Evolutionary conservation across 805 yeast genomes (phyloP).

Genomic region (Groenewaldozyma tartarivorans): DNA sequence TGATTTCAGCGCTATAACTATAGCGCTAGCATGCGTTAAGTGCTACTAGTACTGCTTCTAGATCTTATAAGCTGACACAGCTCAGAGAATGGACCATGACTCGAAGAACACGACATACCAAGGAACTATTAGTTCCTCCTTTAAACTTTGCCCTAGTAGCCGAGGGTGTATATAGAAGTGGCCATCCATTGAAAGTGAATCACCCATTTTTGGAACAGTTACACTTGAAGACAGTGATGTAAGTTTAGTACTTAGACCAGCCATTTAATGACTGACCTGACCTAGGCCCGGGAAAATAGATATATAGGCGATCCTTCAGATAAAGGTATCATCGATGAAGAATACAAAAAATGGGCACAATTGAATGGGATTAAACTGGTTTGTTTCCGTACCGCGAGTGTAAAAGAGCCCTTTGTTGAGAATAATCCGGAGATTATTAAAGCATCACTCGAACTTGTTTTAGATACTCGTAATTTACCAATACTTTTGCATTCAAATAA

Average conservation of each 20-base stretch:
- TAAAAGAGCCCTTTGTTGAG: slow-evolving; percentile 62
- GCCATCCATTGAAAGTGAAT: slow-evolving; percentile 86
- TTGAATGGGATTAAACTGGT: slow-evolving; percentile 44
- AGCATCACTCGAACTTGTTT: slow-evolving; percentile 24
- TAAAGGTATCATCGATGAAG: slow-evolving; percentile 26
- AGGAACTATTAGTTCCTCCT: slow-evolving; percentile 60
- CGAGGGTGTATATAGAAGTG: slow-evolving; percentile 79
- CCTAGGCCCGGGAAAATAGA: too few relatives aligned
- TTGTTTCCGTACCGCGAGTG: slow-evolving; percentile 56
- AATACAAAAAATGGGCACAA: slow-evolving; percentile 62
- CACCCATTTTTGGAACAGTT: slow-evolving; percentile 68
- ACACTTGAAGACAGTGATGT: slow-evolving; percentile 68
- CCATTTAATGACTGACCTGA: too few relatives aligned
- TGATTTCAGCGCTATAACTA: too few relatives aligned
- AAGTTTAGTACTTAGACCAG: slow-evolving; percentile 37
- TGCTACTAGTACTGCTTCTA: too few relatives aligned
- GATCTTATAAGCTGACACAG: too few relatives aligned
- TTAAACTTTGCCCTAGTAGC: slow-evolving; percentile 84
- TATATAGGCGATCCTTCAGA: background rate
- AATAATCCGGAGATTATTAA: slow-evolving; percentile 52
- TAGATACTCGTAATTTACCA: slow-evolving; percentile 61
- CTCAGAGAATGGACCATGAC: too few relatives aligned
- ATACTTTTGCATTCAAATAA: slow-evolving; percentile 85
- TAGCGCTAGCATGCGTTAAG: too few relatives aligned
- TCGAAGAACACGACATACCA: too few relatives aligned